Base-by-base conservation (phyloP, 352 stramenopile species). In the Phytophthora syringae region DNA sequence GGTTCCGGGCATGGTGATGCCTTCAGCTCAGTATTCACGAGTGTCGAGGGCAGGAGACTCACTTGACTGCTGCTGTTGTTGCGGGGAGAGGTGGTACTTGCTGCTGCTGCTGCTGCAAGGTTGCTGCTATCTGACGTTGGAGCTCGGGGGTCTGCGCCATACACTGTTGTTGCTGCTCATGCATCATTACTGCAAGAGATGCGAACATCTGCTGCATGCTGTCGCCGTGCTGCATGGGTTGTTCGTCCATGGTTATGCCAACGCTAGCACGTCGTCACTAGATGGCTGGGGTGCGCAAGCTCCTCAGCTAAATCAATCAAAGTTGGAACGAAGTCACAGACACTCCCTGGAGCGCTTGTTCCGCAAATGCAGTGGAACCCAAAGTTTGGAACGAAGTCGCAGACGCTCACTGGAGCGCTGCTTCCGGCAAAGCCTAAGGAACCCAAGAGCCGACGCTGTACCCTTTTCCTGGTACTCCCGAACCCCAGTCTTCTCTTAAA, bases 201-300 rank as follows among this genome's bases (percentile, higher is more conserved):
- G 47, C 56, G 25, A 52, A 57, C 5, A 45, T 34, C 37, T 64
- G 55, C 24, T 64, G 45, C 49, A 55, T n/a, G n/a, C n/a, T 37
- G 27, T 47, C 34, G 0, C 10, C 20, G 3, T 53, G 40, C n/a
- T 51, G 39, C 52, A 44, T 52, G 7, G 52, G 2, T n/a, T n/a
- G n/a, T n/a, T n/a, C n/a, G n/a, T 52, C 42, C 42, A 61, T 52
- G 7, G 3, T 61, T 49, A 42, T 28, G 39, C 53, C 53, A 53
- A 52, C 42, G 28, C 53, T 22, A 20, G 5, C 24, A 44, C 25
- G 39, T 61, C 42, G 15, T 50, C 25, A 37, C 13, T 43, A 52
- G 42, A 44, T 50, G 53, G 5, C 24, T 21, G 28, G 15, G 52
- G 40, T 21, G 42, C 43, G 42, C 42, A 42, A 47, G 13, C 20